Percentiles rank a stretch among this genome's conserved stretches.
Conservation (phyloP, 1,284 basidiomycete species). For the Ceratobasidium papillatum region DNA sequence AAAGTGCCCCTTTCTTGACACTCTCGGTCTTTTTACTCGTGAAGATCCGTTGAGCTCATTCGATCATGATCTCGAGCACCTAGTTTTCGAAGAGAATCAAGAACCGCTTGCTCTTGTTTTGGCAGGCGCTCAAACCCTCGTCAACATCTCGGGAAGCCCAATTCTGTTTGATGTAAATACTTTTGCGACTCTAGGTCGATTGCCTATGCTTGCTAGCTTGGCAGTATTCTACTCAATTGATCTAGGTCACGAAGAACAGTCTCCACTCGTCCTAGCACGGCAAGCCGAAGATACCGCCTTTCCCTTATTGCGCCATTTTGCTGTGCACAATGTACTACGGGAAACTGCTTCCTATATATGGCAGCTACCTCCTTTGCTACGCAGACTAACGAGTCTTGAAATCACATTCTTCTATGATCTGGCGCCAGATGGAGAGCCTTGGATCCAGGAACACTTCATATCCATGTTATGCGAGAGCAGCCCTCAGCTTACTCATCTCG, state of each 20-base stretch:
- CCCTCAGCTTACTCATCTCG: not conserved
- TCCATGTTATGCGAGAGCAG: not conserved
- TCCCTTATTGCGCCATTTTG: no score
- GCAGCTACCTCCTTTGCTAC: not conserved
- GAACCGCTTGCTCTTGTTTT: not conserved
- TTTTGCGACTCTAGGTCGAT: not conserved
- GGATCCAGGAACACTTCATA: not conserved
- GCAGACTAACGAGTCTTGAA: not conserved
- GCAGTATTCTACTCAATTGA: not conserved
- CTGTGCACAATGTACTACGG: no score
- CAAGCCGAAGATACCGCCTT: no score
- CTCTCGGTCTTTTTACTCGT: not conserved
- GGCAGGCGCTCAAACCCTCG: not conserved
- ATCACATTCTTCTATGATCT: not conserved
- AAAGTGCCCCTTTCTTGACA: not conserved
- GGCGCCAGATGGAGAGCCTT: not conserved
- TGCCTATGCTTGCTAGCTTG: not conserved
- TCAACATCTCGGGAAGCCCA: not conserved
- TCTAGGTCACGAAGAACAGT: not conserved
- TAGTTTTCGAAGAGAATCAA: not conserved
- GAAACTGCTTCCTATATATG: no score
- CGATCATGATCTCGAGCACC: not conserved
- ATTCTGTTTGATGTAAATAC: not conserved
- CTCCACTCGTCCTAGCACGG: not conserved
- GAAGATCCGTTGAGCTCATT: not conserved